Percentiles rank a stretch among this genome's conserved stretches.
Evolutionary conservation across 768 basidiomycete genomes (phyloP).

Genomic region (Russula olivacea): DNA sequence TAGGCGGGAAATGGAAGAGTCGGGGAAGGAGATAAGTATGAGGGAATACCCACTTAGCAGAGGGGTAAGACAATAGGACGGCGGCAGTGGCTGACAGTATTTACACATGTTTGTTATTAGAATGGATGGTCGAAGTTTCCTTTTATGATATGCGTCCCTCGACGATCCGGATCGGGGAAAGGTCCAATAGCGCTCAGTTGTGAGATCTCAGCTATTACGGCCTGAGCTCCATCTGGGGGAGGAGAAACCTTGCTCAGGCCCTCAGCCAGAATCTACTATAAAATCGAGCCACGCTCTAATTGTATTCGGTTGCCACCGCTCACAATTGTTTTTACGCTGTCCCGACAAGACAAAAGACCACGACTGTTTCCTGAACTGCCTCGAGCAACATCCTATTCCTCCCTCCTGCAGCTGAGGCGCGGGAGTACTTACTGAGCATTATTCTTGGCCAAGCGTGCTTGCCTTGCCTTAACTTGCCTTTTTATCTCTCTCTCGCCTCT

Average conservation of each 20-base stretch:
- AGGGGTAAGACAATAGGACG: conserved; percentile 24
- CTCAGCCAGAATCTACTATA: conserved; percentile 8
- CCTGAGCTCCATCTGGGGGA: conserved; percentile 14
- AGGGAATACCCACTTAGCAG: conserved; percentile 10
- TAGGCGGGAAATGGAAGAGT: conserved; percentile 21
- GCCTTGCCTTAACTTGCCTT: conserved; percentile 18
- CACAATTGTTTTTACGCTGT: conserved; percentile 24
- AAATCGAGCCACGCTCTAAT: conserved; percentile 23
- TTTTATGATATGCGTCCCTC: conserved; percentile 10
- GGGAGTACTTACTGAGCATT: conserved; percentile 17
- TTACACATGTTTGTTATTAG: conserved; percentile 13
- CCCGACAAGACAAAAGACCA: conserved; percentile 24
- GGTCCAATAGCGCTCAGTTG: neutral
- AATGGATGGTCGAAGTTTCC: conserved; percentile 21
- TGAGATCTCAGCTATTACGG: conserved; percentile 25
- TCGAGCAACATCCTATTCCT: conserved; percentile 23
- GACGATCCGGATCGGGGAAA: conserved; percentile 24
- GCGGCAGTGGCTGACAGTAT: conserved; percentile 25
- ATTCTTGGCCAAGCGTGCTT: conserved; percentile 14
- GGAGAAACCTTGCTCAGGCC: neutral
- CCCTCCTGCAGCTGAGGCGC: conserved; percentile 23
- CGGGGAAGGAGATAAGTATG: conserved; percentile 16
- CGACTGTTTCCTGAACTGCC: neutral
- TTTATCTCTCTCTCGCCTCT: conserved; percentile 12
- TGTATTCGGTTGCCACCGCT: conserved; percentile 25